phyloP scores from a whole-genome alignment of 2,329 filamentous ascomycete species.

The Penicillium freii region DNA sequence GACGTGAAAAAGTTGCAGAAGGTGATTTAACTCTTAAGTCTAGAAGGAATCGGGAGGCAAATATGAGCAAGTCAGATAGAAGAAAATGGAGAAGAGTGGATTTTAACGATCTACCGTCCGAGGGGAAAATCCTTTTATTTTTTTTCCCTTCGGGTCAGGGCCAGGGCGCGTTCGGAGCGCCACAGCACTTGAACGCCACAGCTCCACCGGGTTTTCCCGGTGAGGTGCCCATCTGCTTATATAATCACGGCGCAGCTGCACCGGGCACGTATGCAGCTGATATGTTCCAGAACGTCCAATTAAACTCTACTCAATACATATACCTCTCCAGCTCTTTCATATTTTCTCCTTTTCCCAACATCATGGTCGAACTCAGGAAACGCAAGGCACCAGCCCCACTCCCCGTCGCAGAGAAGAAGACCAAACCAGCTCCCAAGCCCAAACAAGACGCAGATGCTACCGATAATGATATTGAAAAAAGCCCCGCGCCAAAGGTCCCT shows the following conservation, averaged over 20 bases:
- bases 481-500: slow-evolving; percentile 20
- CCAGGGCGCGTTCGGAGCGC: slow-evolving; percentile 3
- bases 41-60: slow-evolving; percentile 4
- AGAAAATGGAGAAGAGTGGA: slow-evolving; percentile 12
- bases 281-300: slow-evolving; percentile 1
- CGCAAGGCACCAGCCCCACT: slow-evolving; percentile 55
- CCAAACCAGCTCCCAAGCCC: slow-evolving; percentile 31
- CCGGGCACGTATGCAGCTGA: slow-evolving; percentile 1
- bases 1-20: neutral
- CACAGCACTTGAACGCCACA: neutral
- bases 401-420: slow-evolving; percentile 37
- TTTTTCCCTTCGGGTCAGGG: slow-evolving; percentile 8
- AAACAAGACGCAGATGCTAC: slow-evolving; percentile 29
- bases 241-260: neutral
- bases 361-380: slow-evolving; percentile 60
- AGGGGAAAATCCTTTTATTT: slow-evolving; percentile 5
- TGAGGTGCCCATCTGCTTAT: neutral
- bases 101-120: slow-evolving; percentile 5
- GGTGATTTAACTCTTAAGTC: neutral
- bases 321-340: neutral
- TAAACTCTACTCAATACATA: neutral
- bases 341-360: neutral
- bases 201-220: neutral
- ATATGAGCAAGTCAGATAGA: slow-evolving; percentile 6
- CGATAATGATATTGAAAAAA: slow-evolving; percentile 15